Conservation (phyloP, 202 grass and related monocot species). For the Brachypodium distachyon region DNA sequence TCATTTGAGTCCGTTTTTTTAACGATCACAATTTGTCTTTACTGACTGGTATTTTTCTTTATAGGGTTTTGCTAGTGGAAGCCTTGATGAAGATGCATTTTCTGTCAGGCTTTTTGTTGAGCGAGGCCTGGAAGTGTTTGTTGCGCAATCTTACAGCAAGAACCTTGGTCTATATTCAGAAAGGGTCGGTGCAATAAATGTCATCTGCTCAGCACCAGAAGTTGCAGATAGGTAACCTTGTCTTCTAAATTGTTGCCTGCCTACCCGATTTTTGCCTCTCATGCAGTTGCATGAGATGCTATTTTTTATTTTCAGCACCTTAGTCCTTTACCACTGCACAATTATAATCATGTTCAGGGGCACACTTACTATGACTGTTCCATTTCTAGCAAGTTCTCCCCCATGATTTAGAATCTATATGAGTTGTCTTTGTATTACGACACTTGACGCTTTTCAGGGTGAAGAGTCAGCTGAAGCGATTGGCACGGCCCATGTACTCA, state of each 20-base stretch:
- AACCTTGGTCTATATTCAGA: conserved; percentile 93
- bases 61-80: conserved; percentile 96
- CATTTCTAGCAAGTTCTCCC: background rate
- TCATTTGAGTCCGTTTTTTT: background rate
- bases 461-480: conserved; percentile 94
- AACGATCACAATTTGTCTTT: background rate
- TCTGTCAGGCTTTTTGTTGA: conserved; percentile 88
- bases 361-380: background rate
- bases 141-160: conserved; percentile 96
- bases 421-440: background rate
- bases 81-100: conserved; percentile 90
- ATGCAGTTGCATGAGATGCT: background rate
- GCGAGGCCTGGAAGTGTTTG: conserved; percentile 81
- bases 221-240: conserved; percentile 53
- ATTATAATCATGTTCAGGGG: background rate
- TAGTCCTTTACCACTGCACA: background rate
- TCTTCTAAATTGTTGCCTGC: background rate
- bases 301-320: background rate
- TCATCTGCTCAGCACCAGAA: conserved; percentile 75
- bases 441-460: conserved; percentile 41
- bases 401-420: background rate
- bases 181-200: conserved; percentile 87
- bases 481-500: conserved; percentile 93
- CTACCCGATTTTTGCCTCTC: background rate
- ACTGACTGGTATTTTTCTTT: conserved; percentile 23